Evolutionary conservation across 1,284 basidiomycete genomes (phyloP), one percentile per base, ranked within the genome.

Genomic region (Trametes polyzona): DNA sequence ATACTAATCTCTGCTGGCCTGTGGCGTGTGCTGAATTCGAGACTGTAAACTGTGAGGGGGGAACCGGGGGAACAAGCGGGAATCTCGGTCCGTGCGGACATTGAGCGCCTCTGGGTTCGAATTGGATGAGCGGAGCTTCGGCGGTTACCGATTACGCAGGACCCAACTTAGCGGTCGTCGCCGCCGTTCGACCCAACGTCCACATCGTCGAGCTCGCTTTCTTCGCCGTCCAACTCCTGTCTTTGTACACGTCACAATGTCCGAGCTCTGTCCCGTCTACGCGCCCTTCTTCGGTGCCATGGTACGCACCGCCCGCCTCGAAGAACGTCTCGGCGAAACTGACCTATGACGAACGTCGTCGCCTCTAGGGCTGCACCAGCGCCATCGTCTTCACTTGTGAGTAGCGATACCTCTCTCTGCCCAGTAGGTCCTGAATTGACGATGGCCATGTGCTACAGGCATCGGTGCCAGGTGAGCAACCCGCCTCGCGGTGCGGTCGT

Each of bases 341-440:
- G 53, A 55, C 46, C 37, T 39, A 60, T 66, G 63, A 64, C 54
- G 53, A 57, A 46, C 42, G 32, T 30, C 42, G 32, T 30, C 30
- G 41, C 37, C 30, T 57, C 19, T 69, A 95, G 93, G 95, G 96
- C 67, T 96, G 94, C 83, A 95, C 96, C 58, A 87, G 91, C 73
- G 95, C 96, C 68, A 98, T 98, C 73, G 92, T 97, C 70, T 98
- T 98, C 79, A 98, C 96, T 67, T 96, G 95, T 95, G 73, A 81
- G 92, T 84, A 24, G 39, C 39, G 40, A 12, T 51, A 12, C 39
- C 35, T 39, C 24, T 9, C 26, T 51, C 12, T 23, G 8, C 16
- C 11, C 11, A 6, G 21, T 16, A 29, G 21, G 21, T 30, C 2
- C 17, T 37, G 6, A 4, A 5, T 86, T 81, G 35, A 39, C 26